Conservation (phyloP, 2,329 filamentous ascomycete genomes). For the Magnaporthales sp. region DNA sequence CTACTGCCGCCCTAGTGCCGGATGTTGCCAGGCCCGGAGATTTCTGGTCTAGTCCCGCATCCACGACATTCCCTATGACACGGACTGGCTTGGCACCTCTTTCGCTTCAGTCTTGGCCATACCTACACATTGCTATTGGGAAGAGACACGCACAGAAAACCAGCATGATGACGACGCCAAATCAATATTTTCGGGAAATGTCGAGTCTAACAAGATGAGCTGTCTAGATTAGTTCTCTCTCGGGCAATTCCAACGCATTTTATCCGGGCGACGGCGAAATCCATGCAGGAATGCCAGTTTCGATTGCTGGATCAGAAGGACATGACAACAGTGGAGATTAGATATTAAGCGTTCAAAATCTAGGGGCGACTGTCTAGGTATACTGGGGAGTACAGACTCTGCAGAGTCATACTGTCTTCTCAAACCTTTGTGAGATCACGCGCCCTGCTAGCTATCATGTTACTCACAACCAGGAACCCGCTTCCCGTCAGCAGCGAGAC, state of each 20-base stretch:
- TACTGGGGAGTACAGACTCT: not conserved
- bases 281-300: no score
- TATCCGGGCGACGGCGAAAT: no score
- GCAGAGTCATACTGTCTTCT: not conserved
- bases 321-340: no score
- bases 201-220: not conserved
- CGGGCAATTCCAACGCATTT: no score
- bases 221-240: not conserved
- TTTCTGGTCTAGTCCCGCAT: not conserved
- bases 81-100: not conserved
- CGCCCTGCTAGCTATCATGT: slow-evolving; percentile 27
- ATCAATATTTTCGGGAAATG: not conserved
- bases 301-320: not conserved
- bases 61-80: not conserved
- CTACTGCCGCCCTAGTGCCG: not conserved
- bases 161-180: not conserved
- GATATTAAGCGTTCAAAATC: no score
- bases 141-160: not conserved
- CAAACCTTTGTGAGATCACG: slow-evolving; percentile 31
- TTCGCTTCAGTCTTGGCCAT: not conserved
- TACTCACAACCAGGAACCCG: slow-evolving; percentile 28
- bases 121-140: not conserved
- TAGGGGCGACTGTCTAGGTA: no score
- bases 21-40: not conserved
- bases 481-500: slow-evolving; percentile 31